Evolutionary conservation across 306 rosid genomes (phyloP), one percentile per base, ranked within the genome.

Genomic region (Rosa lucieae): DNA sequence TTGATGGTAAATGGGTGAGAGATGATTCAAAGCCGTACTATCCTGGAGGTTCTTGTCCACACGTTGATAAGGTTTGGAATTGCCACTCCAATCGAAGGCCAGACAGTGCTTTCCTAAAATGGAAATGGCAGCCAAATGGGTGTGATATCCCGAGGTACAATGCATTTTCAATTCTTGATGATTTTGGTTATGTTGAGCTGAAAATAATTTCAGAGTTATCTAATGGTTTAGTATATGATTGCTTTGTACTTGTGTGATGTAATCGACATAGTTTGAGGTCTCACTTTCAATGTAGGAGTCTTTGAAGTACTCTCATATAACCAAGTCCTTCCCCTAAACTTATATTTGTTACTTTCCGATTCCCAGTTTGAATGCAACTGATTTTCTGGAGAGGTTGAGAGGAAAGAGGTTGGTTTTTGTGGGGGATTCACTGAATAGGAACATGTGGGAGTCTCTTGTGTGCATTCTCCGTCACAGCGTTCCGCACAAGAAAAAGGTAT

Each of bases 391-490:
- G 85, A 84, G 84, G 63, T 81, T 96, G 85, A 88, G 92, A 67
- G 98, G 97, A 70, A 88, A 86, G 86, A 89, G 26, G 86, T 74
- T 93, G 81, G 97, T 88, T 67, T 96, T 91, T 82, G 98, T 93
- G 73, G 99, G 99, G 61, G 99, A 96, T 82, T 96, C 99, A 67
- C 83, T 96, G 82, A 93, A 90, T 84, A 87, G 99, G 79, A 93
- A 93, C 87, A 93, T 93, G 99, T 96, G 99, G 99, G 98, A 93
- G 74, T 96, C 99, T 47, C 68, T 93, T 79, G 91, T 91, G 42
- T 96, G 99, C 84, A 86, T 91, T 29, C 96, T 96, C 51, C 87
- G 96, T 70, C 92, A 95, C 40, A 82, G 89, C 78, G 61, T 90
- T 52, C 40, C 44, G 35, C 56, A 89, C 88, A 93, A 91, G 88